These are phyloP conservation scores for Solanum pennellii DNA, from an alignment of 257 asterid species.

Conservation along the genomic window DNA sequence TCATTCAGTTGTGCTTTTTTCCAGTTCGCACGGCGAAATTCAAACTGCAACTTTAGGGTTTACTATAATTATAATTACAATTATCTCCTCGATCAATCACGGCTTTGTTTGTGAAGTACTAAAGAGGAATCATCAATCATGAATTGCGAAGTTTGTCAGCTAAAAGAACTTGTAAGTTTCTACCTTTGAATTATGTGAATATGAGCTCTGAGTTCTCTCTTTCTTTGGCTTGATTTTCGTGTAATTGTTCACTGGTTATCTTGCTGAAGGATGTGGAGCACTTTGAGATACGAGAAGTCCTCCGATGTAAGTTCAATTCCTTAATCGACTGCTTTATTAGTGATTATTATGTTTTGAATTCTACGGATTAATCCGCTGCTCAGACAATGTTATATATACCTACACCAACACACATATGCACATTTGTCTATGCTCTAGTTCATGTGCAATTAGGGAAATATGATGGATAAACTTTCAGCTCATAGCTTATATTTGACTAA, in stretches of 20 bases:
- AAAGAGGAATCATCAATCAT: conserved; percentile 11
- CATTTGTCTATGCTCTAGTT: neutral
- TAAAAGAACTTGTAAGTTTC: conserved; percentile 75
- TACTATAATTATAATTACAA: neutral
- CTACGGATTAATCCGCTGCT: neutral
- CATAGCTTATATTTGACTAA: neutral
- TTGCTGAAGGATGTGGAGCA: conserved; percentile 77
- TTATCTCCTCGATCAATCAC: neutral
- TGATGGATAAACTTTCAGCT: neutral
- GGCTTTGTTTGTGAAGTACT: neutral
- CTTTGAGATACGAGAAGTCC: conserved; percentile 95
- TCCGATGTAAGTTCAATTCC: conserved; percentile 63
- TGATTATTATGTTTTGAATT: neutral
- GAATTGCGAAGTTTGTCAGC: conserved; percentile 87
- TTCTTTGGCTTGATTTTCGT: neutral
- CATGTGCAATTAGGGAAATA: neutral
- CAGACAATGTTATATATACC: neutral
- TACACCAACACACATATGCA: neutral
- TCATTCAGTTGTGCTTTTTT: neutral
- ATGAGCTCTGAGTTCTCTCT: neutral
- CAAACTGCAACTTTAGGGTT: neutral
- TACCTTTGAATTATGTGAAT: neutral
- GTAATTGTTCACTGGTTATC: neutral
- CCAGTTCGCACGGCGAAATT: neutral
- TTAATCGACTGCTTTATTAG: too few relatives aligned